These are phyloP conservation scores for Cucurbita argyrosperma DNA, from an alignment of 306 rosid species.

Conservation along the genomic window DNA sequence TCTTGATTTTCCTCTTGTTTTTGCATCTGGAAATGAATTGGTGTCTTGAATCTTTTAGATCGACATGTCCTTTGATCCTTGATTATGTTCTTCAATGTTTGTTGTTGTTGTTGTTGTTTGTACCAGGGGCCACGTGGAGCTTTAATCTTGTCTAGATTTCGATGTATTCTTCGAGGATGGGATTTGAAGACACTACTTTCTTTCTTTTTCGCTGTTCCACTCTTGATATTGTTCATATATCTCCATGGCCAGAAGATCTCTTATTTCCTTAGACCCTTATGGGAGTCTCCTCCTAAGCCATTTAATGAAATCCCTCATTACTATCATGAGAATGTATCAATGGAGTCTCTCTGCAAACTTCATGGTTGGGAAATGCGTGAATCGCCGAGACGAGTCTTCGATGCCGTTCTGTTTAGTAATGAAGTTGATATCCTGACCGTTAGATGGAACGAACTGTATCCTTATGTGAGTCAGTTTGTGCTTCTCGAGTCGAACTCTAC, in stretches of 20 bases:
- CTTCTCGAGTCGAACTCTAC: constrained; percentile 78
- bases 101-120: constrained; percentile 1
- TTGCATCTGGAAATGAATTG: background rate
- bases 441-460: constrained; percentile 68
- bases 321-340: constrained; percentile 53
- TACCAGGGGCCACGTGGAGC: constrained; percentile 49
- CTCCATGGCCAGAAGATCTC: constrained; percentile 66
- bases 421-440: constrained; percentile 64
- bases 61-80: background rate
- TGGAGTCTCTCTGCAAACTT: constrained; percentile 57
- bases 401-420: constrained; percentile 69
- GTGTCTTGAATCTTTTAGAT: background rate
- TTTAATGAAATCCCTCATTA: constrained; percentile 66
- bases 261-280: constrained; percentile 64
- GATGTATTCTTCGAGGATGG: constrained; percentile 48
- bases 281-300: constrained; percentile 81
- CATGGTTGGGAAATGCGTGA: constrained; percentile 77
- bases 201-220: constrained; percentile 35
- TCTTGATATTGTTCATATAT: constrained; percentile 30
- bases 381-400: constrained; percentile 61
- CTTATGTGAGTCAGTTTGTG: constrained; percentile 52
- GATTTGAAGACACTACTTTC: constrained; percentile 37
- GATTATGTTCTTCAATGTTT: background rate
- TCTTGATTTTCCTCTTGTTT: background rate
- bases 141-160: constrained; percentile 41